Conservation (phyloP, 2,329 filamentous ascomycete genomes). For the Tricladium varicosporioides region DNA sequence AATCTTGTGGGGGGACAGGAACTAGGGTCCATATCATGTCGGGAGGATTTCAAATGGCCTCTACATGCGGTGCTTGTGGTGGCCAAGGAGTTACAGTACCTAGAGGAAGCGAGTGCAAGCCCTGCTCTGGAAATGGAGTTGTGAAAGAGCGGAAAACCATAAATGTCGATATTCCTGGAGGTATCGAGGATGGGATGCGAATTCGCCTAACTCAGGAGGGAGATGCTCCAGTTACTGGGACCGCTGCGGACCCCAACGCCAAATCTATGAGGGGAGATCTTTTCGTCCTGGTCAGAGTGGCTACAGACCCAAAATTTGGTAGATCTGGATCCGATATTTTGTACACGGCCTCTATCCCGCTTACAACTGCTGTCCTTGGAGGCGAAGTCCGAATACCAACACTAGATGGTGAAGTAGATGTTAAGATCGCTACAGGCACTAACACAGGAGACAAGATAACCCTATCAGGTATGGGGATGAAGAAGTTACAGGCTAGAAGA, state of each 20-base stretch:
- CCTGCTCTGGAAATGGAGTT: conserved; percentile 81
- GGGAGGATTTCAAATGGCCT: conserved; percentile 94
- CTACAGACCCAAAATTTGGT: conserved; percentile 86
- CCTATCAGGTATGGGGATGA: conserved; percentile 90
- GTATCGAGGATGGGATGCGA: conserved; percentile 95
- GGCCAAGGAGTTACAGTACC: conserved; percentile 77
- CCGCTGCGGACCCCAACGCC: conserved; percentile 59
- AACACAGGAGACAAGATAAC: conserved; percentile 91
- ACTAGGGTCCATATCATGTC: conserved; percentile 85
- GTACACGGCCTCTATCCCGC: conserved; percentile 85
- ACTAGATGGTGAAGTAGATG: conserved; percentile 83
- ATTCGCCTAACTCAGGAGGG: conserved; percentile 82
- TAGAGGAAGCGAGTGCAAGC: conserved; percentile 74
- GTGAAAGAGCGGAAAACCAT: conserved; percentile 80
- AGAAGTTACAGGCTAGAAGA: conserved; percentile 68
- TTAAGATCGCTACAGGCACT: conserved; percentile 89
- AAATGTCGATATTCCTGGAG: conserved; percentile 86
- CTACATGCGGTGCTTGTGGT: conserved; percentile 78
- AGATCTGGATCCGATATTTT: conserved; percentile 86
- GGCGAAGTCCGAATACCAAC: conserved; percentile 89
- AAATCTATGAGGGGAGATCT: conserved; percentile 79
- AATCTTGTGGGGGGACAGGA: conserved; percentile 80
- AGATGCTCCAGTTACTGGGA: conserved; percentile 78
- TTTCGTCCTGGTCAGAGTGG: conserved; percentile 85
- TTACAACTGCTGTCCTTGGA: conserved; percentile 90